Evolutionary conservation across 805 yeast species (phyloP), one percentile per base, ranked within the genome.

Genomic region (Huiozyma sinensis): DNA sequence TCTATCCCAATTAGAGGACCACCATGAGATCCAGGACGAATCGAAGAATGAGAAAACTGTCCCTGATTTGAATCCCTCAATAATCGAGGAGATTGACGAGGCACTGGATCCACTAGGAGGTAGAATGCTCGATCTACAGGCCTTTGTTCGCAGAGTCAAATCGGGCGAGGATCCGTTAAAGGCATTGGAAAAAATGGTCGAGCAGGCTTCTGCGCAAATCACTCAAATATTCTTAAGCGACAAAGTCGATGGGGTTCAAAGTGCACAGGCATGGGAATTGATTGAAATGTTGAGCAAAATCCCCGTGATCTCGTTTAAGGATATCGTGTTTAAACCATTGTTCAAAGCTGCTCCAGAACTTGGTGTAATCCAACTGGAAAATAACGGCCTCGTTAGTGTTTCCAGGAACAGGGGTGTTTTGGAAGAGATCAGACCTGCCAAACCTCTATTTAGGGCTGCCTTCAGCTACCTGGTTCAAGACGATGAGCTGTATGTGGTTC

Each of bases 101-200:
- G 73, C 80, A 31, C 65, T 89, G 32, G 76, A 68, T 28, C 94
- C 95, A 9, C 65, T 92, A 28, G 98, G 98, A 17, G 98, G 98
- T 36, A 77, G 98, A 49, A 83, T 90, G 89, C 71, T 88, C 38
- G 98, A 92, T 61, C 69, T 92, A 42, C 96, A 92, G 63, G 81
- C 90, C 29, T 88, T 86, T 64, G 83, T 83, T 1, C 75, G 97
- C 58, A 81, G 97, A 42, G 75, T 92, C 12, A 79, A 79, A 53
- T 78, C 90, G 1, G 98, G 98, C 6, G 98, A 92, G 58, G 59
- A 75, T 6, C 94, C 95, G 2, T 54, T 65, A 7, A 82, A 74
- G 42, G 97, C 97, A 0, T 65, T 87, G 38, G 64, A 72, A 2
- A 89, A 86, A 50, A 84, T 92, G 82, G 74, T 87, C 5, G 72